phyloP scores from a whole-genome alignment of 306 rosid species.

The Delonix regia region DNA sequence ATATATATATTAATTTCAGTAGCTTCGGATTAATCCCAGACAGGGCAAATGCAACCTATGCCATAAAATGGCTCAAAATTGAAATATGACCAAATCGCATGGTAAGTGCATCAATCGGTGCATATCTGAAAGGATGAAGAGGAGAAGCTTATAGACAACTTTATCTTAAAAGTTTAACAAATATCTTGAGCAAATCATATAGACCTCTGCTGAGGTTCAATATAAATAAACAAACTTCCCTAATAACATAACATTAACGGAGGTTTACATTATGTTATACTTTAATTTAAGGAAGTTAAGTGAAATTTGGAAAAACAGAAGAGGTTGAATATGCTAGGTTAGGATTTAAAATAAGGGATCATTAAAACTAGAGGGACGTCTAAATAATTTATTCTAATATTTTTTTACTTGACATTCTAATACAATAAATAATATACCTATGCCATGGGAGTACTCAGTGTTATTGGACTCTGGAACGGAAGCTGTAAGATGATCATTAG shows the following conservation, averaged over 20 bases:
- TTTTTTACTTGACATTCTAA: constrained; percentile 19
- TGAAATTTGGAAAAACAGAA: no score
- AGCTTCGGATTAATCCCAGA: constrained; percentile 12
- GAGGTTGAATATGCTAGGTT: no score
- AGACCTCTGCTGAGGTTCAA: no score
- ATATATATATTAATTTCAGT: constrained; percentile 3
- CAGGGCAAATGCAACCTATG: background rate
- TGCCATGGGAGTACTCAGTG: constrained; percentile 44
- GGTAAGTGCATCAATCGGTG: background rate
- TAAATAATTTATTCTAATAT: background rate
- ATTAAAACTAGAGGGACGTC: background rate
- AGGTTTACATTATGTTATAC: no score
- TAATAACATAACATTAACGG: no score
- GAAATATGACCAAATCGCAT: background rate
- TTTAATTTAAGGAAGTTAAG: no score
- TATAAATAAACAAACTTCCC: no score
- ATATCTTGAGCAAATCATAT: background rate
- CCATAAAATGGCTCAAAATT: background rate
- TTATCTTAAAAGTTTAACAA: constrained; percentile 8
- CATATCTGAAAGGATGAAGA: constrained; percentile 8
- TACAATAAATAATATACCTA: constrained; percentile 56
- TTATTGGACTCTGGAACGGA: constrained; percentile 50
- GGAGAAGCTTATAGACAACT: background rate
- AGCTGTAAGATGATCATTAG: constrained; percentile 48
- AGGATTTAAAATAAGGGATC: background rate